Percentiles rank a stretch among this genome's conserved stretches.
Evolutionary conservation across 768 basidiomycete species (phyloP).

Genomic region (Russula brevipes): DNA sequence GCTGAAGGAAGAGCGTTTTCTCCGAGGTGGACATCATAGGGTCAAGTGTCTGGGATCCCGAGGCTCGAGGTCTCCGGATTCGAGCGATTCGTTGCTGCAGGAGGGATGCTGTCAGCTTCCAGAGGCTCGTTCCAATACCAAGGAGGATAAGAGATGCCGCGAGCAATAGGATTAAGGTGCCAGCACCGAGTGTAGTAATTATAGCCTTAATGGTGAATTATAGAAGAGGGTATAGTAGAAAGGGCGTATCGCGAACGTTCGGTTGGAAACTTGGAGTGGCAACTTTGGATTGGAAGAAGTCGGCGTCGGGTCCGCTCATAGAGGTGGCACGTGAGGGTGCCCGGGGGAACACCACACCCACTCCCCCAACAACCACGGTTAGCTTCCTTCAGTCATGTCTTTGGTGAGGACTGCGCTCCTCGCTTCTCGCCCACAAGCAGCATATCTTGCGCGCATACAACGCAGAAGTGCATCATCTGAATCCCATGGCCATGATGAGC

Average conservation of each 20-base stretch:
- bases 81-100: constrained; percentile 1
- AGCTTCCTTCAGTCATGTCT: constrained; percentile 11
- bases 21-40: constrained; percentile 7
- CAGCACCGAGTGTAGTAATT: constrained; percentile 14
- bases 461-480: constrained; percentile 31
- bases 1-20: constrained; percentile 10
- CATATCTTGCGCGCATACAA: constrained; percentile 1
- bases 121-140: constrained; percentile 10
- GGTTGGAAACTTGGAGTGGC: background rate
- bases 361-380: background rate
- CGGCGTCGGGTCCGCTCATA: background rate
- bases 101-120: background rate
- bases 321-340: background rate
- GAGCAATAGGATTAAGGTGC: constrained; percentile 17
- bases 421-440: constrained; percentile 12
- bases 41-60: background rate
- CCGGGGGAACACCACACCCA: background rate
- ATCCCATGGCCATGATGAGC: constrained; percentile 31
- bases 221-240: background rate
- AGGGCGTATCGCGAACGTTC: background rate
- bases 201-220: constrained; percentile 14
- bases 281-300: too few species aligned
- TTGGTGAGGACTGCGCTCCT: constrained; percentile 16
- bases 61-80: constrained; percentile 5
- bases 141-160: constrained; percentile 6